These are phyloP conservation scores for Cerrena zonata DNA, from an alignment of 1,284 basidiomycete species.

Conservation along the genomic window DNA sequence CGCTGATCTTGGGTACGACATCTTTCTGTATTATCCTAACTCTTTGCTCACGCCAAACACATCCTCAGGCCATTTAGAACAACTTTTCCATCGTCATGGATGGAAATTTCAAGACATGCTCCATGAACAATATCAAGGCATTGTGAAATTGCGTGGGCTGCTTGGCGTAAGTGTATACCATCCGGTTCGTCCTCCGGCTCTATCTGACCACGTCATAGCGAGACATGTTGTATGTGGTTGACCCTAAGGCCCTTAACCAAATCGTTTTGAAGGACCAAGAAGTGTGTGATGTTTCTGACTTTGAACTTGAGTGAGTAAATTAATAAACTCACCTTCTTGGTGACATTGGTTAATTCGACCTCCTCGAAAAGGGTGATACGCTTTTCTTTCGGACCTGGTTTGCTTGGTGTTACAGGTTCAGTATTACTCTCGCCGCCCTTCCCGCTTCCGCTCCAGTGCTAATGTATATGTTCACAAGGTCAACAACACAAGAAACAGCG, in stretches of 20 bases:
- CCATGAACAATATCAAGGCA: not conserved
- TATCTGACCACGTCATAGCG: not conserved
- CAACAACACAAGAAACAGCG: conserved; percentile 28
- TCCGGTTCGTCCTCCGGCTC: not conserved
- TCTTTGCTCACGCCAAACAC: not conserved
- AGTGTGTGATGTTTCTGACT: not conserved
- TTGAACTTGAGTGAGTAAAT: not conserved
- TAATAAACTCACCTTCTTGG: too few relatives aligned
- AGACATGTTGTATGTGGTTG: conserved; percentile 1
- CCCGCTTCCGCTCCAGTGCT: too few relatives aligned
- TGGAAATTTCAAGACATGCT: conserved; percentile 3
- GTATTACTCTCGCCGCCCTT: not conserved
- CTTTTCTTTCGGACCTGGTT: not conserved
- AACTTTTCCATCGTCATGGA: conserved; percentile 5
- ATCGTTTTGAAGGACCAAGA: conserved; percentile 6
- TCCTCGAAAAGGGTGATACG: not conserved
- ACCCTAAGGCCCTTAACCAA: conserved; percentile 1
- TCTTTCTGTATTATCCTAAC: not conserved
- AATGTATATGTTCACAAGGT: too few relatives aligned
- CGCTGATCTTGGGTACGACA: not conserved
- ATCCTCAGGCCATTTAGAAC: conserved; percentile 1
- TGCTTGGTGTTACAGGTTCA: not conserved
- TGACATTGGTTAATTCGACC: not conserved
- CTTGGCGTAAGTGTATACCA: not conserved
- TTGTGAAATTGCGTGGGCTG: conserved; percentile 1